Conservation (phyloP, 176 grass and related monocot species). For the Canna indica region DNA sequence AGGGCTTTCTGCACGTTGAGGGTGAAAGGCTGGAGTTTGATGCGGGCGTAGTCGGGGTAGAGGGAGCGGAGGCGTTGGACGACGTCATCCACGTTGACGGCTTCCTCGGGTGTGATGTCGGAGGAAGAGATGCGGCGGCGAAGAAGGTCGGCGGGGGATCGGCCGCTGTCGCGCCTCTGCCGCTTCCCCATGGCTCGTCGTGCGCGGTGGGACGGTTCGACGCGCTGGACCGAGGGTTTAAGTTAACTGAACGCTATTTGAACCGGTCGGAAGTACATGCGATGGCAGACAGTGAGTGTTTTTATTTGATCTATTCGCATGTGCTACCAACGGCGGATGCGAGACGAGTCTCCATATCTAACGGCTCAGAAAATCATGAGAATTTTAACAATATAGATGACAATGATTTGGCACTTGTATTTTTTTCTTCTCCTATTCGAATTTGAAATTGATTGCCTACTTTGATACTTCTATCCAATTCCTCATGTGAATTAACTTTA, state of each 20-base stretch:
- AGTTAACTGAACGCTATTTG: no score
- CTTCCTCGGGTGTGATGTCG: slow-evolving; percentile 17
- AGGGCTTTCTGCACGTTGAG: slow-evolving; percentile 23
- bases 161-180: not conserved
- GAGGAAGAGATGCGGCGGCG: slow-evolving; percentile 29
- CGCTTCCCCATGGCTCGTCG: not conserved
- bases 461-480: no score
- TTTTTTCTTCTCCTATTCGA: no score
- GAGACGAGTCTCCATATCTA: no score
- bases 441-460: no score
- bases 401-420: no score
- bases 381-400: no score
- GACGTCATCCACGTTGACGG: slow-evolving; percentile 34
- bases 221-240: not conserved
- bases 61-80: slow-evolving; percentile 42
- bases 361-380: no score
- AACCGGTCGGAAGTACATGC: not conserved
- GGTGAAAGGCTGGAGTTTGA: slow-evolving; percentile 44
- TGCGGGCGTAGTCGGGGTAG: slow-evolving; percentile 33
- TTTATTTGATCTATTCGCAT: not conserved
- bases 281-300: not conserved
- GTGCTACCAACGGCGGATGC: no score
- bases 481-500: no score
- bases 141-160: slow-evolving; percentile 11
- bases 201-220: not conserved